Evolutionary conservation across 306 rosid genomes (phyloP), one percentile per base, ranked within the genome.

Genomic region (Pachyrhizus erosus): DNA sequence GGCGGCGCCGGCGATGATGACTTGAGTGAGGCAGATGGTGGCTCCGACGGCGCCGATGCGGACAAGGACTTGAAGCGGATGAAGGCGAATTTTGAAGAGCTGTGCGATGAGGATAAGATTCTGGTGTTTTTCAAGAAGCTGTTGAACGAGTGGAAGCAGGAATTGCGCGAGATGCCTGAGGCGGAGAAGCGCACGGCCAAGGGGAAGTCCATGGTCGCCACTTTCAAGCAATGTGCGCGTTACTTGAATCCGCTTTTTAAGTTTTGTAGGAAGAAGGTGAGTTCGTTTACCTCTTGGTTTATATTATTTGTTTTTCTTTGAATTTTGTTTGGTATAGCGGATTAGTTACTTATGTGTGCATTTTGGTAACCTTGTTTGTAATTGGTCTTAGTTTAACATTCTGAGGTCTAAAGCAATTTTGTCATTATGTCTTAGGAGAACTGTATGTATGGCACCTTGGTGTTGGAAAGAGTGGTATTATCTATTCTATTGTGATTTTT

Each of bases 241-340:
- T 96, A 96, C 82, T 84, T 96, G 89, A 88, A 88, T 67, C 99
- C 99, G 1, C 89, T 96, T 51, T 96, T 96, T 83, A 96, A 93
- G 87, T 96, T 96, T 70, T 93, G 98, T 18, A 89, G 99, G 94
- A 96, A 96, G 91, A 93, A 93, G 97, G 99, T 96, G 77, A 70
- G 2, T 79, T 84, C 31, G 26, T 3, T 43, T 20, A 7, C 33
- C 42, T 21, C 29, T 39, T 76, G 13, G 42, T 10, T 48, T 58
- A 7, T 11, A 7, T 46, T 57, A 54, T 70, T 0, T 49, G 46
- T 2, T 72, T 65, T 42, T 10, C 7, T 37, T 79, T 45, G 10
- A 26, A 27, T 57, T 57, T 78, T 64, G 12, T 40, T 43, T 72
- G 31, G 14, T 1, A 10, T 5, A 55, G 61, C 11, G 15, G 39